Base-by-base conservation (phyloP, 2,329 filamentous ascomycete species). In the Ceratocystis diversiconidia region DNA sequence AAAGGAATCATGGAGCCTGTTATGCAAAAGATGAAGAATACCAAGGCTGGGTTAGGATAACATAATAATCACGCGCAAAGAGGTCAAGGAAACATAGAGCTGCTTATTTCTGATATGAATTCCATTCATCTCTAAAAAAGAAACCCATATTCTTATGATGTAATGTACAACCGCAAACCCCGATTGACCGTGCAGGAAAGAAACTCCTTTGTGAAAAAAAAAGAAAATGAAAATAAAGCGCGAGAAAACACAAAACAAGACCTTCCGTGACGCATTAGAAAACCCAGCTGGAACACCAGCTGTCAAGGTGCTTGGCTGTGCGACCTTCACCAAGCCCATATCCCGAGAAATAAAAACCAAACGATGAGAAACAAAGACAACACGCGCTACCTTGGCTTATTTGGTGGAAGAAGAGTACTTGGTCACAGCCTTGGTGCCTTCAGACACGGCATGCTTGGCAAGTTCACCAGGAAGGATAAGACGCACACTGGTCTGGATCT, bases 371-470 rank as follows among this genome's bases (percentile, higher is more conserved):
- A 59, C 36, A 75, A 72, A 75, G 76, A 75, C 69, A 46, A 72
- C 60, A 48, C 57, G 36, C 25, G 12, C 17, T 10, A 59, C 28
- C 15, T 41, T 41, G 17, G 71, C 79, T 85, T 96, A 97, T 90
- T 97, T 99, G 80, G 92, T 94, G 76, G 92, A 96, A 68, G 92
- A 96, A 72, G 92, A 97, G 86, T 97, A 99, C 87, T 99, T 99
- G 84, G 94, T 99, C 73, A 99, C 94, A 67, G 94, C 94, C 90
- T 99, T 99, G 78, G 94, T 99, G 76, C 94, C 94, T 82, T 99
- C 94, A 73, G 94, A 99, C 61, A 99, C 94, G 72, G 94, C 94
- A 81, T 99, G 94, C 88, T 99, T 99, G 78, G 94, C 94, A 73
- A 99, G 85, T 82, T 99, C 94, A 81, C 94, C 94, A 60, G 94